Conservation (phyloP, 202 grass and related monocot species). For the Saccharum hybrid region DNA sequence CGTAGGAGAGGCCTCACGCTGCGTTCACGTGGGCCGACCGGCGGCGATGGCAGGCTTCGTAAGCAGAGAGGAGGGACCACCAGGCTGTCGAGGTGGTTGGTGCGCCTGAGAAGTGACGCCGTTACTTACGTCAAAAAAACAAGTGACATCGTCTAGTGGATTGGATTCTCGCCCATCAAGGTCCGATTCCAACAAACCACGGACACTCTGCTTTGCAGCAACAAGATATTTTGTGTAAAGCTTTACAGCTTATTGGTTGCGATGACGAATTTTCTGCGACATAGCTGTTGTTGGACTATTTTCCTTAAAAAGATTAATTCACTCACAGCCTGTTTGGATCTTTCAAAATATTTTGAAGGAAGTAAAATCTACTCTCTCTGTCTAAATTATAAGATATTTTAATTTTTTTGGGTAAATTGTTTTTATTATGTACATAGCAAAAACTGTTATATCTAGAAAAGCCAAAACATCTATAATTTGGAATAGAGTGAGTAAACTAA, state of each 20-base stretch:
- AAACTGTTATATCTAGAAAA: no score
- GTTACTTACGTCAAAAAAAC: no score
- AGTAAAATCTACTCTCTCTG: no score
- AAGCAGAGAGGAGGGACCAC: conserved; percentile 5
- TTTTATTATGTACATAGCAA: no score
- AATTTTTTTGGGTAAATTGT: no score
- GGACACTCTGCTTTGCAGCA: neutral
- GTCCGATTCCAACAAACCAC: conserved; percentile 8
- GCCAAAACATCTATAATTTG: no score
- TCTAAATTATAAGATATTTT: no score
- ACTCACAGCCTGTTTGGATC: no score
- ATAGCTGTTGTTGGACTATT: neutral
- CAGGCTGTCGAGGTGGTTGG: conserved; percentile 11
- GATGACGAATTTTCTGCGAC: neutral
- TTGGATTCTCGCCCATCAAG: conserved; percentile 30
- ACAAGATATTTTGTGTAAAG: conserved; percentile 10
- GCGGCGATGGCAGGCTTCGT: conserved; percentile 1
- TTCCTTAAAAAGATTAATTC: neutral
- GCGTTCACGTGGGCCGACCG: conserved; percentile 15
- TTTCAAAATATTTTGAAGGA: no score
- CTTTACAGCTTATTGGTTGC: neutral
- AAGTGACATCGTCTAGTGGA: conserved; percentile 23
- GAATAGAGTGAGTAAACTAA: no score
- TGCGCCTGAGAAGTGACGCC: conserved; percentile 38
- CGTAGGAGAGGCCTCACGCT: neutral